Conservation (phyloP, 2,329 filamentous ascomycete genomes). For the Clonostachys chloroleuca region DNA sequence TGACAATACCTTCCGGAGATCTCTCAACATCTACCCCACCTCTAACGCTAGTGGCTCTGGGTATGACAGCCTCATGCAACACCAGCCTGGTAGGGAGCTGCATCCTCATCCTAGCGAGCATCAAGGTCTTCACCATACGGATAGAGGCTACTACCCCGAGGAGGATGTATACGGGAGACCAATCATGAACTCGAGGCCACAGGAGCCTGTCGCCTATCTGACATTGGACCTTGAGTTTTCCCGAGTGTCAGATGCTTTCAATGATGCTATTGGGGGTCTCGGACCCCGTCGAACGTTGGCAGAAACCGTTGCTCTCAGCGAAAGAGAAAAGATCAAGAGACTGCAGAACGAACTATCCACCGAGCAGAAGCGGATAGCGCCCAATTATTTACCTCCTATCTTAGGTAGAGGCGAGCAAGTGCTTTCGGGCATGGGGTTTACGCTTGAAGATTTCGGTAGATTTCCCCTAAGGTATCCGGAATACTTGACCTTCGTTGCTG, state of each 20-base stretch:
- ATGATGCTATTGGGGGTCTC: conserved; percentile 46
- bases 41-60: conserved; percentile 33
- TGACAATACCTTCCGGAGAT: conserved; percentile 42
- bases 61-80: conserved; percentile 42
- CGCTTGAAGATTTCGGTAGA: conserved; percentile 44
- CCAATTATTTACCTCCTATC: conserved; percentile 62
- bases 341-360: conserved; percentile 50
- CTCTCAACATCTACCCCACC: conserved; percentile 45
- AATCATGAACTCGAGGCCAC: conserved; percentile 16
- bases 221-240: conserved; percentile 54
- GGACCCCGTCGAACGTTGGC: conserved; percentile 43
- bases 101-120: conserved; percentile 49
- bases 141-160: conserved; percentile 36
- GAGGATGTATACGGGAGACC: conserved; percentile 24
- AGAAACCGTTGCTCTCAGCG: conserved; percentile 46
- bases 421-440: conserved; percentile 50
- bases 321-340: conserved; percentile 45
- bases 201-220: conserved; percentile 53
- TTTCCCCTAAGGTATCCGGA: conserved; percentile 50
- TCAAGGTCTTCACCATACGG: conserved; percentile 42
- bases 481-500: conserved; percentile 46
- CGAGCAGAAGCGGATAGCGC: conserved; percentile 53
- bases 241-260: conserved; percentile 51
- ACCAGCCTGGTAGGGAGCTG: conserved; percentile 45
- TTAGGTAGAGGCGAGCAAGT: conserved; percentile 49